Conservation (phyloP, 352 stramenopile species). For the Thalassiosira mediterranea region DNA sequence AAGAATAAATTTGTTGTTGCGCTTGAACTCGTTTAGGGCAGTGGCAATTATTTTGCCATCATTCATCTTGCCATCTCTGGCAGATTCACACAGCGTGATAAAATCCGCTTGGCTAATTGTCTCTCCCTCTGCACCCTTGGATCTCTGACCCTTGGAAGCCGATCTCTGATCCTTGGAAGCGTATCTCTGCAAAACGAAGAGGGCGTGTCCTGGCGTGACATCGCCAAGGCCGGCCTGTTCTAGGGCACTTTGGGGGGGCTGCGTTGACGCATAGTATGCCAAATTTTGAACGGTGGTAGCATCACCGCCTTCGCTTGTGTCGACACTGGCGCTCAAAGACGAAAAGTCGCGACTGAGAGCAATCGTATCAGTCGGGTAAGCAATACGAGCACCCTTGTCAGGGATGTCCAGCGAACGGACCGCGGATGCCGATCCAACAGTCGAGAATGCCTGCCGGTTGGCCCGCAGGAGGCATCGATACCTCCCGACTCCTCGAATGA, state of each 20-base stretch:
- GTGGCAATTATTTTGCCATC: constrained; percentile 55
- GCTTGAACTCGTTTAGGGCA: constrained; percentile 51
- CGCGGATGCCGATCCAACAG: too few species aligned
- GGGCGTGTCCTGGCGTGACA: constrained; percentile 47
- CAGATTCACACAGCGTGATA: constrained; percentile 35
- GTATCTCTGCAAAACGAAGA: constrained; percentile 46
- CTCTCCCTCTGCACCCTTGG: constrained; percentile 3
- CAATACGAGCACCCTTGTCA: too few species aligned
- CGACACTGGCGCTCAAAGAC: constrained; percentile 10
- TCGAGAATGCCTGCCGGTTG: too few species aligned
- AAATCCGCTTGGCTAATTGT: constrained; percentile 49
- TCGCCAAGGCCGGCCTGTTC: constrained; percentile 35
- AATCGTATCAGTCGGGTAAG: constrained; percentile 8
- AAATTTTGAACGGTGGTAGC: not conserved
- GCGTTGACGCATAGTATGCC: not conserved
- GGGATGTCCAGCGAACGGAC: too few species aligned
- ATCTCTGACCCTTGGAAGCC: not conserved
- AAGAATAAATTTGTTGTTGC: constrained; percentile 47
- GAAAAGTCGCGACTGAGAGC: constrained; percentile 21
- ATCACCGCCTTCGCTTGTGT: too few species aligned
- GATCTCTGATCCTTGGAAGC: constrained; percentile 8
- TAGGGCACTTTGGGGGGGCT: constrained; percentile 27
- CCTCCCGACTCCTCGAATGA: too few species aligned
- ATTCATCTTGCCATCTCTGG: constrained; percentile 39
- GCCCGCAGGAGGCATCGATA: too few species aligned